phyloP scores from a whole-genome alignment of 257 asterid species.

The Haberlea rhodopensis region DNA sequence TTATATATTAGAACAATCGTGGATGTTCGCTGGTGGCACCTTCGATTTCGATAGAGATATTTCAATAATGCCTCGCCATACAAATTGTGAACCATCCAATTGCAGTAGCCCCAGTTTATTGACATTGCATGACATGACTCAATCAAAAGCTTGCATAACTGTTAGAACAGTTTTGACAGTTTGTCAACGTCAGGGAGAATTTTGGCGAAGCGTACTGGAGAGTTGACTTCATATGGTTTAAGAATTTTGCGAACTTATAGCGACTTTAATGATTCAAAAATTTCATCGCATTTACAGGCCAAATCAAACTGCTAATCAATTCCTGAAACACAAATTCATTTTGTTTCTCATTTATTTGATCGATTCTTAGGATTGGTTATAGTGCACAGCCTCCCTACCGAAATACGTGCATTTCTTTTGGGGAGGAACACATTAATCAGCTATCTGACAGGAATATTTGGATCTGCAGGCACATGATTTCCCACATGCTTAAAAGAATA shows the following conservation, averaged over 20 bases:
- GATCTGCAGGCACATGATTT: conserved; percentile 99
- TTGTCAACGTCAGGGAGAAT: neutral
- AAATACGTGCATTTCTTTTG: conserved; percentile 27
- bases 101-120: conserved; percentile 2
- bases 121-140: neutral
- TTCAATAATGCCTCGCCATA: conserved; percentile 44
- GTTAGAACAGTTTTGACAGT: neutral
- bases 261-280: neutral
- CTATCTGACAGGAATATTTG: conserved; percentile 85
- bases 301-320: conserved; percentile 18
- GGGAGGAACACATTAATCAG: conserved; percentile 41
- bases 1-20: too few species aligned
- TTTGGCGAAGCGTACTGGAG: neutral
- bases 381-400: conserved; percentile 22
- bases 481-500: conserved; percentile 79
- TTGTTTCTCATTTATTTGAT: conserved; percentile 24
- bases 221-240: neutral
- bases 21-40: conserved; percentile 54
- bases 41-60: conserved; percentile 37
- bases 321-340: conserved; percentile 3
- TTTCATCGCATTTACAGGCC: neutral
- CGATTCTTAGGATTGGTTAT: conserved; percentile 16
- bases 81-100: conserved; percentile 10
- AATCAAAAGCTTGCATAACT: neutral
- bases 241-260: neutral